Conservation (phyloP, 306 rosid species). For the Rosa multiflora region DNA sequence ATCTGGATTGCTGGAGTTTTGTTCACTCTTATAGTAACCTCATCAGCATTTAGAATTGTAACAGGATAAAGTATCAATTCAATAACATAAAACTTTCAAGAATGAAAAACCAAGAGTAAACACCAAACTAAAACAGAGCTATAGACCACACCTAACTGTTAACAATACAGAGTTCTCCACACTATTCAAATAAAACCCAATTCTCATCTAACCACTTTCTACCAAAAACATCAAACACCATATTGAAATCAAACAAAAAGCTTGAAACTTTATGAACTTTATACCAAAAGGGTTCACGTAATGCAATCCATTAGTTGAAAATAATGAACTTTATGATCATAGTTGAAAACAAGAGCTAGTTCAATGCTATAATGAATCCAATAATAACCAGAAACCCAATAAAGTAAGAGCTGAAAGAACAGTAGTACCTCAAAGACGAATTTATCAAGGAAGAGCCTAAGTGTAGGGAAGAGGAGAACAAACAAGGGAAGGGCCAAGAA, state of each 20-base stretch:
- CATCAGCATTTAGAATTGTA: not conserved
- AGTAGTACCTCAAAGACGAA: constrained; percentile 32
- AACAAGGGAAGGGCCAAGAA: constrained; percentile 32
- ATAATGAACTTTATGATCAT: not conserved
- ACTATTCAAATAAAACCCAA: not conserved
- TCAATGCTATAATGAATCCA: constrained; percentile 3
- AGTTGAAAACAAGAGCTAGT: not conserved
- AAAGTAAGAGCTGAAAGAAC: not conserved
- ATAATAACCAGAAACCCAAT: not conserved
- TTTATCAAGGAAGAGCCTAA: constrained; percentile 35
- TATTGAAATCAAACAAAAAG: not conserved
- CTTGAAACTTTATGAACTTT: not conserved
- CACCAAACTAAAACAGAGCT: not conserved
- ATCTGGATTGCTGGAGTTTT: not conserved
- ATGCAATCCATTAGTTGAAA: not conserved
- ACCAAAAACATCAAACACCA: not conserved
- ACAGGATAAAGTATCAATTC: not conserved
- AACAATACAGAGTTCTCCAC: not conserved
- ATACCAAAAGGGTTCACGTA: not conserved
- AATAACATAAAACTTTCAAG: not conserved
- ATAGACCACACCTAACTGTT: not conserved
- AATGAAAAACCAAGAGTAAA: not conserved
- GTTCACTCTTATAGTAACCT: not conserved
- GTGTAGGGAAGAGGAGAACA: constrained; percentile 32
- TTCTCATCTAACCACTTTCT: not conserved